A percentile compares a stretch with the other conserved stretches of the same genome.
Evolutionary conservation across 31 red algal genomes (phyloP).

Genomic region (Porphyra umbilicalis): DNA sequence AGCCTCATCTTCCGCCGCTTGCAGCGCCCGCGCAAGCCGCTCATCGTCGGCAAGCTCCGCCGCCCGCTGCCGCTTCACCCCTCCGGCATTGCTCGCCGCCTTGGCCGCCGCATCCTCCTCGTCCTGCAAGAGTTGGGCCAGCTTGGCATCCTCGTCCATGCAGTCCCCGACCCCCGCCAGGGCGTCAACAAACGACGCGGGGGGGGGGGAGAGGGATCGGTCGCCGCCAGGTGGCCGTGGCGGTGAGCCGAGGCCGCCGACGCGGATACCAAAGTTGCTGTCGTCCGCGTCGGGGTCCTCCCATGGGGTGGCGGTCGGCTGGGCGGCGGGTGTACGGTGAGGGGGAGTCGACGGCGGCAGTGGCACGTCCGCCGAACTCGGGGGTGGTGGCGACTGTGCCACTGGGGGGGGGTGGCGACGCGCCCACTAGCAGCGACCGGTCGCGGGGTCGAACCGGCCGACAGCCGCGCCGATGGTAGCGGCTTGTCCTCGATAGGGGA

Average conservation of each 20-base stretch:
- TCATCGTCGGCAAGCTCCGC: background rate
- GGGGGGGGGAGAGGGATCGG: background rate
- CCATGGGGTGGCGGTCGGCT: background rate
- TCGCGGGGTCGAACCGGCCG: background rate
- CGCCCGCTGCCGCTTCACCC: slow-evolving; percentile 16
- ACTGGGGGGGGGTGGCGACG: background rate
- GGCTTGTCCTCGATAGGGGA: too few species aligned
- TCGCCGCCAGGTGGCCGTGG: background rate
- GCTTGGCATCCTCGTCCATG: background rate
- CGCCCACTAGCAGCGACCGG: background rate
- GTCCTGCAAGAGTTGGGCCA: slow-evolving; percentile 1
- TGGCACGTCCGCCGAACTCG: background rate
- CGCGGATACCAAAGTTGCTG: background rate
- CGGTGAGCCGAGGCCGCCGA: background rate
- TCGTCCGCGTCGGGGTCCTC: background rate
- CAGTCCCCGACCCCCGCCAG: background rate
- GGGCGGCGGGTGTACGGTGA: background rate
- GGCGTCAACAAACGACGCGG: background rate
- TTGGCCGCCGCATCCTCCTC: slow-evolving; percentile 23
- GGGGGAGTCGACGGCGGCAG: too few species aligned
- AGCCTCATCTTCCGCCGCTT: slow-evolving; percentile 7
- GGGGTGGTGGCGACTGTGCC: background rate
- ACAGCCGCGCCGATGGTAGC: too few species aligned
- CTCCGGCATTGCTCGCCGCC: background rate
- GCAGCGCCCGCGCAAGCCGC: background rate